phyloP scores from a whole-genome alignment of 2,329 filamentous ascomycete species.

The Aspergillus pseudotamarii region DNA sequence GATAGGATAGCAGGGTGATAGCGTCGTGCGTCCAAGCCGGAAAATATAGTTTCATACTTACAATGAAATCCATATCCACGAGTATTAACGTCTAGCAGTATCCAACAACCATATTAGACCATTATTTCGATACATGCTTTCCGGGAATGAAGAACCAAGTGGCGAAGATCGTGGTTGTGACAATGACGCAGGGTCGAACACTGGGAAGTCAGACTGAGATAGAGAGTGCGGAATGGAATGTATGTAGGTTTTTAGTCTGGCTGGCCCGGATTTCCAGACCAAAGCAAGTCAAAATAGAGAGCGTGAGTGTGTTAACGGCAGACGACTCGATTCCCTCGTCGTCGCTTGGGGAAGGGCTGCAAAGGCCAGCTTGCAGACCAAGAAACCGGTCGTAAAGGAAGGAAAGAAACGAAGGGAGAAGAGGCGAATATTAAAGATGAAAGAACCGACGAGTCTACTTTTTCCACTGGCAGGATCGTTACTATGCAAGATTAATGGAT shows the following conservation, averaged over 20 bases:
- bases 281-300: constrained; percentile 4
- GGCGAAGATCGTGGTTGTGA: constrained; percentile 17
- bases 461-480: neutral
- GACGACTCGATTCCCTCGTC: constrained; percentile 2
- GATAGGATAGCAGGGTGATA: neutral
- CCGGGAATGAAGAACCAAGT: constrained; percentile 14
- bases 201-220: constrained; percentile 13
- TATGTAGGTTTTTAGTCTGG: neutral
- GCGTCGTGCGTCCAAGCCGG: neutral
- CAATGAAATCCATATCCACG: constrained; percentile 49
- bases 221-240: constrained; percentile 2
- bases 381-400: constrained; percentile 1
- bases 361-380: constrained; percentile 28
- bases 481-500: constrained; percentile 8
- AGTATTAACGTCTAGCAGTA: constrained; percentile 30
- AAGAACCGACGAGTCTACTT: constrained; percentile 10
- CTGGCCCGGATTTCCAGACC: neutral
- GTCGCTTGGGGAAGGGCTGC: constrained; percentile 15
- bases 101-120: constrained; percentile 31
- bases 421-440: constrained; percentile 9
- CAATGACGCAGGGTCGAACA: constrained; percentile 19
- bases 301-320: neutral
- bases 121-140: constrained; percentile 39
- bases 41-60: constrained; percentile 31
- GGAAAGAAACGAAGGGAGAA: constrained; percentile 6